Evolutionary conservation across 2,329 filamentous ascomycete species (phyloP).

Genomic region (Sporothrix dimorphospora): DNA sequence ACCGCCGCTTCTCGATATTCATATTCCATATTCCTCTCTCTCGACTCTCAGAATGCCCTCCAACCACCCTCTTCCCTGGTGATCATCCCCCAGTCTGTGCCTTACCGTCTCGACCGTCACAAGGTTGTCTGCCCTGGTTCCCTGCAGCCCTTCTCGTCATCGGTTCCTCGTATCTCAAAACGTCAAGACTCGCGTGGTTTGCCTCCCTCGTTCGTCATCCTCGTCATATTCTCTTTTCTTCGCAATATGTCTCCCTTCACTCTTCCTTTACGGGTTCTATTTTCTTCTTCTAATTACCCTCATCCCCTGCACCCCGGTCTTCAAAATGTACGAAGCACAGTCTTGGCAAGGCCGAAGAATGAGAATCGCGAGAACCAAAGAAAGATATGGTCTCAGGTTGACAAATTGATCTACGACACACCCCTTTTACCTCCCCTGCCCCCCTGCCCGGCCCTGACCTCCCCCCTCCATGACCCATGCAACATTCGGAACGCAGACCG

Average conservation of each 20-base stretch:
- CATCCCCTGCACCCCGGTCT: background rate
- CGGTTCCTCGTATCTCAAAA: constrained; percentile 2
- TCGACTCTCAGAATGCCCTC: background rate
- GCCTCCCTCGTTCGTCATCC: background rate
- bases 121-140: background rate
- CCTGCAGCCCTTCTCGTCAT: background rate
- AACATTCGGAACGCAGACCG: constrained; percentile 22
- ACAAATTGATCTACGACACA: constrained; percentile 21
- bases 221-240: background rate
- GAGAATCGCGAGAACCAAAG: constrained; percentile 2
- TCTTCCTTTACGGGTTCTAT: background rate
- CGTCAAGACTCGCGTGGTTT: background rate
- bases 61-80: background rate
- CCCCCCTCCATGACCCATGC: background rate
- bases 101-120: background rate
- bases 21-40: background rate
- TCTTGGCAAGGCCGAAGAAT: background rate
- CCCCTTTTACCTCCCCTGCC: background rate
- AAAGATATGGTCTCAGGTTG: constrained; percentile 2
- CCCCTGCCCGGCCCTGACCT: background rate
- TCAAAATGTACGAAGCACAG: background rate
- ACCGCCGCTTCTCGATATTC: background rate
- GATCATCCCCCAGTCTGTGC: background rate
- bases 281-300: background rate
- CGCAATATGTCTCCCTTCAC: background rate